phyloP scores from a whole-genome alignment of 176 grass and related monocot species.

The Lolium rigidum region DNA sequence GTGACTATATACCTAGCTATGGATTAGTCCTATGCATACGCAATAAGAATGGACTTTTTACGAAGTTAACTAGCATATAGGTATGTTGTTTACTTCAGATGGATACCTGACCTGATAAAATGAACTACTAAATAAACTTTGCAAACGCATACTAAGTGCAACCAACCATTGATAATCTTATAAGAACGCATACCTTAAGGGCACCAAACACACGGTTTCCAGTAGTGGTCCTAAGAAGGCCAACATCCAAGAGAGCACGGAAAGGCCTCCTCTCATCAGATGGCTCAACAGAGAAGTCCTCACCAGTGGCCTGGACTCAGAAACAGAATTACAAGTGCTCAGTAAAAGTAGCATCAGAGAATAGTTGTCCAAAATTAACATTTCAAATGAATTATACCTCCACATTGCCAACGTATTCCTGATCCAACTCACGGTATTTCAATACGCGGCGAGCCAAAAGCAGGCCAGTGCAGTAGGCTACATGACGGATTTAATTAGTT shows the following conservation, averaged over 20 bases:
- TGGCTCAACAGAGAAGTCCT: conserved; percentile 67
- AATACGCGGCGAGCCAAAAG: conserved; percentile 72
- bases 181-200: conserved; percentile 58
- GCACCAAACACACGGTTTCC: conserved; percentile 72
- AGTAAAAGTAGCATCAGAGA: background rate
- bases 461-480: conserved; percentile 75
- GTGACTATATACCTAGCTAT: background rate
- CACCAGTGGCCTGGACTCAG: conserved; percentile 51
- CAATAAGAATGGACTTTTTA: background rate
- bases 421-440: conserved; percentile 58
- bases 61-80: background rate
- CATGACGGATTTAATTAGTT: background rate
- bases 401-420: conserved; percentile 66
- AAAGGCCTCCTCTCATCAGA: conserved; percentile 60
- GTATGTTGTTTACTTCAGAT: background rate
- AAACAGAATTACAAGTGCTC: background rate
- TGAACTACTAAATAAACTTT: too few relatives aligned
- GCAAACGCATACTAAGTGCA: conserved; percentile 4
- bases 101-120: background rate
- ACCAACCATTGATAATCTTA: background rate
- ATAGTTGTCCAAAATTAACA: background rate
- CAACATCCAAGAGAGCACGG: conserved; percentile 69
- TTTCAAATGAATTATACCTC: conserved; percentile 41
- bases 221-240: conserved; percentile 74
- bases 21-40: background rate